Evolutionary conservation across 2,329 filamentous ascomycete genomes (phyloP).

Genomic region (Gyromitra esculenta): DNA sequence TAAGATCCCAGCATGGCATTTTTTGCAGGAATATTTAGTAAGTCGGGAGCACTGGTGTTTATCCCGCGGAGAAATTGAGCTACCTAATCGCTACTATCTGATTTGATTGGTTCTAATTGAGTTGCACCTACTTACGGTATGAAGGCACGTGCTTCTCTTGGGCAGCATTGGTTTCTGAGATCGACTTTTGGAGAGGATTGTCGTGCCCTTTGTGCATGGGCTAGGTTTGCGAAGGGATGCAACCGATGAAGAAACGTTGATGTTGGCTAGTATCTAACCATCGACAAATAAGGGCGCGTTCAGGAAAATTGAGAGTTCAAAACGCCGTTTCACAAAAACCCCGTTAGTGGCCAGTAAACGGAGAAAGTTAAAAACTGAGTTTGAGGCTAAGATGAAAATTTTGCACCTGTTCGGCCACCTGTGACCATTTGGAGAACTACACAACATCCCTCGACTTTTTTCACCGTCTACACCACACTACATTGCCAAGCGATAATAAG

Average conservation of each 20-base stretch:
- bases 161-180: too few species aligned
- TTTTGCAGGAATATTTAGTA: background rate
- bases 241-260: conserved; percentile 25
- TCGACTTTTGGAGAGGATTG: background rate
- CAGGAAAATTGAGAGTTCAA: too few species aligned
- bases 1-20: background rate
- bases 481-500: too few species aligned
- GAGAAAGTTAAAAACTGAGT: too few species aligned
- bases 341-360: too few species aligned
- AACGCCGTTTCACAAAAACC: too few species aligned
- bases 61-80: background rate
- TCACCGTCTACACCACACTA: too few species aligned
- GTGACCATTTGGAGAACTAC: too few species aligned
- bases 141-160: background rate
- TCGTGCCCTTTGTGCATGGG: background rate
- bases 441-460: too few species aligned
- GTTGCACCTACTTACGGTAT: conserved; percentile 3
- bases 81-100: background rate
- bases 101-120: background rate
- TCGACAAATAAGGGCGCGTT: too few species aligned
- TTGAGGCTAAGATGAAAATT: too few species aligned
- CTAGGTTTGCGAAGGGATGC: background rate
- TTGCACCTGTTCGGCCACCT: too few species aligned
- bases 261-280: background rate
- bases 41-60: background rate